A percentile compares a stretch with the other conserved stretches of the same genome.
phyloP scores from a whole-genome alignment of 1,284 basidiomycete genomes.

The Caloboletus firmus region DNA sequence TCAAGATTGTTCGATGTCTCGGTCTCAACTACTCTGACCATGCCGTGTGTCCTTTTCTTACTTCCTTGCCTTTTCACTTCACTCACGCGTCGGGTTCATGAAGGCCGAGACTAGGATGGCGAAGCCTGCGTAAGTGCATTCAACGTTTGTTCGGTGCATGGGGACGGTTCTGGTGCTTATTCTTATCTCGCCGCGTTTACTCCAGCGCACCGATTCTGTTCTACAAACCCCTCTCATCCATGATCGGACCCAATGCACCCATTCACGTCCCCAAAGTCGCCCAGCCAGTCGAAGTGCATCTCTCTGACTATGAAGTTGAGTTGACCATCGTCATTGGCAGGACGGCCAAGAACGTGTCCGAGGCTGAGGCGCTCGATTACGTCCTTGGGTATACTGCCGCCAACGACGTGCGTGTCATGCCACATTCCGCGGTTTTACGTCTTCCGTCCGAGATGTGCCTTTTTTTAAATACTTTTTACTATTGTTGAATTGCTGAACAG shows the following conservation, averaged over 20 bases:
- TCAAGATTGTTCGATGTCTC: conserved; percentile 72
- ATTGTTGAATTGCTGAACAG: neutral
- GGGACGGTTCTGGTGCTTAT: neutral
- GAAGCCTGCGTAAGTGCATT: conserved; percentile 54
- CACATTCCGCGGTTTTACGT: neutral
- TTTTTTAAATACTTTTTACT: neutral
- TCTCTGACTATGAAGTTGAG: conserved; percentile 89
- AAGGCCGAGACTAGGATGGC: conserved; percentile 67
- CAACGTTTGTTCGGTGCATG: neutral
- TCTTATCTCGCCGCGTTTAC: neutral
- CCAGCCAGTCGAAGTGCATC: conserved; percentile 68
- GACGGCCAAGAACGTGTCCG: conserved; percentile 72
- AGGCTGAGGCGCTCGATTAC: conserved; percentile 76
- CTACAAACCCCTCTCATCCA: conserved; percentile 73
- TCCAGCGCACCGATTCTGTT: conserved; percentile 70
- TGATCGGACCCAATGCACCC: conserved; percentile 69
- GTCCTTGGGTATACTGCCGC: conserved; percentile 79
- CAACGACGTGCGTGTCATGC: conserved; percentile 61
- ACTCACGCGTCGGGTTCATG: neutral
- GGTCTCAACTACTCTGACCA: conserved; percentile 82
- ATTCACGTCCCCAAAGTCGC: conserved; percentile 69
- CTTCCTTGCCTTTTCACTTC: neutral
- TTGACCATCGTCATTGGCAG: conserved; percentile 84
- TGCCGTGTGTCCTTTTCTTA: conserved; percentile 50
- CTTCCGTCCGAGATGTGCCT: neutral